Evolutionary conservation across 2,329 filamentous ascomycete genomes (phyloP).

Genomic region (Dactylellina parvicollis): DNA sequence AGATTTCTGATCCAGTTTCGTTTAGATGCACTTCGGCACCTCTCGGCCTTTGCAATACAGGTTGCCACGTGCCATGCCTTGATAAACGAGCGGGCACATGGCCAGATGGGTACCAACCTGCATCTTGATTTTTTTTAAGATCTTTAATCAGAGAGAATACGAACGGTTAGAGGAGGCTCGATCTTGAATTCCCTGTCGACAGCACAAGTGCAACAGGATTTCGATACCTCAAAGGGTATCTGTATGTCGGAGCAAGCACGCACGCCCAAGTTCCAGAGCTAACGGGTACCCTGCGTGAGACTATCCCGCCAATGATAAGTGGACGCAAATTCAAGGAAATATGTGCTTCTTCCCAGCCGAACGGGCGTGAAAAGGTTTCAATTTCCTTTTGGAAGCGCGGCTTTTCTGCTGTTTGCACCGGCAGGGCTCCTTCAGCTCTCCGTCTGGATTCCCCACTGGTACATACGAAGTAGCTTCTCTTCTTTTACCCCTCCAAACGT

Average conservation of each 20-base stretch:
- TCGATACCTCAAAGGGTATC: neutral
- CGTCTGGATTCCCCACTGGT: neutral
- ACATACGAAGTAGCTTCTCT: neutral
- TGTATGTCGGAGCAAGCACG: neutral
- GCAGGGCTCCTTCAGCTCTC: slow-evolving; percentile 15
- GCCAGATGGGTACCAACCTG: neutral
- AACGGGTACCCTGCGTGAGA: no score
- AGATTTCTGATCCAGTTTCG: no score
- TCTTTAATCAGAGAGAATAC: slow-evolving; percentile 8
- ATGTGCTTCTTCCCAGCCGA: neutral
- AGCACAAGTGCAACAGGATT: neutral
- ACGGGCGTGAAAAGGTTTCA: neutral
- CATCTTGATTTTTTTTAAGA: no score
- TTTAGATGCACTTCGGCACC: no score
- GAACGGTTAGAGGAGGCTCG: slow-evolving; percentile 13
- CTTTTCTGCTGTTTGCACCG: slow-evolving; percentile 28
- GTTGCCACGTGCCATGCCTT: slow-evolving; percentile 26
- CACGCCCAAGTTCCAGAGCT: no score
- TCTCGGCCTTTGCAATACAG: slow-evolving; percentile 18
- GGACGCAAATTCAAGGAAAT: slow-evolving; percentile 24
- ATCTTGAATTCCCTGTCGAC: neutral
- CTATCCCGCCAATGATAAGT: neutral
- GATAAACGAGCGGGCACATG: neutral
- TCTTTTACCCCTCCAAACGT: slow-evolving; percentile 24
- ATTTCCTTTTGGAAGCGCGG: slow-evolving; percentile 46